These are phyloP conservation scores for Suillus luteus DNA, from an alignment of 768 basidiomycete species.

Conservation along the genomic window DNA sequence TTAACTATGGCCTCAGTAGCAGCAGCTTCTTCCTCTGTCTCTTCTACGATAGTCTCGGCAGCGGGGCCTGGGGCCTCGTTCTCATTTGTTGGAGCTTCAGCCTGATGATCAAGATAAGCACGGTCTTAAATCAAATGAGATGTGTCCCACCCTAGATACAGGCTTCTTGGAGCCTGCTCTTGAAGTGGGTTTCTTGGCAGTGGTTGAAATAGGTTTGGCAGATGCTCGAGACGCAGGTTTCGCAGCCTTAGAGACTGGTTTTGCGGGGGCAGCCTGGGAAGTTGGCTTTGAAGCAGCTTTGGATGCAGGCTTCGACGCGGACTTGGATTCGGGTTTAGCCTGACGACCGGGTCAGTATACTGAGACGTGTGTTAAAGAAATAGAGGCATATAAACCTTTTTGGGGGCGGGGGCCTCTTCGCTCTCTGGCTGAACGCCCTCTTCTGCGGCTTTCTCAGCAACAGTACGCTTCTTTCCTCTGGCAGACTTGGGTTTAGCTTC, in stretches of 20 bases:
- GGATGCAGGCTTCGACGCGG: constrained; percentile 44
- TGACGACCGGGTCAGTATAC: constrained; percentile 21
- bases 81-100: constrained; percentile 38
- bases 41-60: constrained; percentile 57
- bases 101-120: constrained; percentile 20
- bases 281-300: constrained; percentile 38
- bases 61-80: constrained; percentile 41
- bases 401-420: constrained; percentile 55
- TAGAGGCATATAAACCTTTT: constrained; percentile 51
- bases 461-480: constrained; percentile 57
- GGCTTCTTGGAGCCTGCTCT: constrained; percentile 64
- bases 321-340: constrained; percentile 42
- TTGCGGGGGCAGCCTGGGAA: constrained; percentile 34
- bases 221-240: constrained; percentile 44
- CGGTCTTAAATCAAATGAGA: not conserved
- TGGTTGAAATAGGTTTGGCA: constrained; percentile 46
- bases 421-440: constrained; percentile 36
- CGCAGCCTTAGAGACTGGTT: constrained; percentile 43
- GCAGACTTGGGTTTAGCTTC: constrained; percentile 46
- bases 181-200: constrained; percentile 55
- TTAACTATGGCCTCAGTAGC: constrained; percentile 40
- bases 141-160: constrained; percentile 52
- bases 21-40: constrained; percentile 47
- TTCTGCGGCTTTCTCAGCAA: constrained; percentile 42
- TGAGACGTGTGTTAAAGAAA: constrained; percentile 12